Base-by-base conservation (phyloP, 202 grass and related monocot species). In the Schoenoplectus tabernaemontani region DNA sequence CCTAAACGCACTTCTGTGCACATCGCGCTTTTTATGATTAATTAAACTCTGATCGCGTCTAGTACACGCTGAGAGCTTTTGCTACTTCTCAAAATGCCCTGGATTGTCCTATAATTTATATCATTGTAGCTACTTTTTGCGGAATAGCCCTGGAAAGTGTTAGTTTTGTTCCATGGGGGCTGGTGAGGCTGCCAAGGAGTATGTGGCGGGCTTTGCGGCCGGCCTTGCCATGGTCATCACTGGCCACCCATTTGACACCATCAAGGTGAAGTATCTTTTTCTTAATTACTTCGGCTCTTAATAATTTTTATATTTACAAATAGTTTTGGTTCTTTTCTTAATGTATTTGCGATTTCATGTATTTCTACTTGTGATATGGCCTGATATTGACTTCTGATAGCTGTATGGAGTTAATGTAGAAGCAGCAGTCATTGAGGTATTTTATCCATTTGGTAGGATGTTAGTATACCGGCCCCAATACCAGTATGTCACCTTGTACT, bases 171-270 rank as follows among this genome's bases (percentile, higher is more conserved):
- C 38, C 13, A 80, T 80, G 77, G 50, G 19, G 42, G 58, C 59
- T 20, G 87, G 67, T 39, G 91, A 90, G 34, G 87, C 87, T 1
- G 86, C 86, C 34, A 97, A 97, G 84, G 93, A 97, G 63, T 97
- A 97, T 59, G 82, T 56, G 53, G 89, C 91, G 11, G 93, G 93
- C 68, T 87, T 86, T 32, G 89, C 80, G n/a, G 93, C 93, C 20
- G 93, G 93, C 59, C 44, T 97, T 34, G 75, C 93, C 41, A 90
- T 91, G 81, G 93, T 97, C 24, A 56, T 87, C 46, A 89, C 88
- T 34, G 93, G 93, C 53, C 93, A 97, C 67, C 93, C 93, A 69
- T 97, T 97, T 71, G 93, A 97, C 87, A 97, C 93, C 19, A 85
- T 97, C 72, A 97, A 97, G 93, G 93, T 91, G 26, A 51, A 39